Evolutionary conservation across 352 stramenopile genomes (phyloP), one percentile per base, ranked within the genome.

Genomic region (Globisporangium sylvaticum): DNA sequence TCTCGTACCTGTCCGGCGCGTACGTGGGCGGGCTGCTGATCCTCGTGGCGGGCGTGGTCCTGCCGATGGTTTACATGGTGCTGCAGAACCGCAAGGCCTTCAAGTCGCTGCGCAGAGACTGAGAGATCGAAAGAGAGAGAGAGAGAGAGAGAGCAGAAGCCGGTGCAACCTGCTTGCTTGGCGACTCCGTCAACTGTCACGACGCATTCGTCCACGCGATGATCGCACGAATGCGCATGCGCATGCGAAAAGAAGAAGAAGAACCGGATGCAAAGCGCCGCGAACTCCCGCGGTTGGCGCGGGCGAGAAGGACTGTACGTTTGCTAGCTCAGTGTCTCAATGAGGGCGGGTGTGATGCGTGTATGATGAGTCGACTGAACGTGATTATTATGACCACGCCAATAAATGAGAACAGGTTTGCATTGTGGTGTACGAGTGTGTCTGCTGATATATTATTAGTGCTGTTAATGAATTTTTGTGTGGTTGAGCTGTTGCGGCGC

Each of bases 11-110:
- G 29, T 93, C 87, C 22, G 76, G 81, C 70, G 81, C 82, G 58
- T 95, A 93, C 65, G 72, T 83, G 59, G 72, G 74, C 57, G 87
- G 87, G 0, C 78, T 95, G 39, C 42, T 86, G 62, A 86, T 95
- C 50, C 75, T 95, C 64, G 44, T 87, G 48, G 69, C 75, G 15
- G 87, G 84, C 42, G 87, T 95, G 65, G 61, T 95, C 42, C 58
- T 91, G 54, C 84, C 84, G 4, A 89, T 95, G 76, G 67, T 88
- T 4, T 95, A 95, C 75, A 95, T 95, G 84, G 85, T 91, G 44
- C 60, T 93, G 34, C 87, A 95, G 71, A 95, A 95, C 74, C 89
- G 88, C 72, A 95, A 95, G 73, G 85, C 85, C 1, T 95, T 95
- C 76, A 90, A 89, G 73, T 80, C 82, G n/a, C 64, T 93, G 65